phyloP scores from a whole-genome alignment of 1,284 basidiomycete genomes.

The Cystobasidium sp. region DNA sequence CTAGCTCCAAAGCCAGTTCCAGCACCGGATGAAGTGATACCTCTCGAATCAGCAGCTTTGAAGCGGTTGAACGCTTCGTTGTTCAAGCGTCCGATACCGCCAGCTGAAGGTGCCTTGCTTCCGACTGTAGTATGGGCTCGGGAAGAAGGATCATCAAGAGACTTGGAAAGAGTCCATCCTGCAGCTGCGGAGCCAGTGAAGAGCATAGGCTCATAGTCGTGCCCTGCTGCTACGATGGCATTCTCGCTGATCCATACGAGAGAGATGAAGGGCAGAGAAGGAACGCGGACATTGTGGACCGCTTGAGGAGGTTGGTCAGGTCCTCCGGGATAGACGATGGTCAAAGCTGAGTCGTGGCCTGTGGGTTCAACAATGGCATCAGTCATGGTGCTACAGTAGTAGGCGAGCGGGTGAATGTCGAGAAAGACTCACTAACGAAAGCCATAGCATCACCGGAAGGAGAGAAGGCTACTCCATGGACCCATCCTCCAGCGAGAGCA shows the following conservation, averaged over 20 bases:
- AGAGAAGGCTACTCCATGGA: conserved; percentile 93
- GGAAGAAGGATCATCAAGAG: conserved; percentile 71
- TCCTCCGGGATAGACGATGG: conserved; percentile 79
- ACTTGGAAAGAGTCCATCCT: conserved; percentile 78
- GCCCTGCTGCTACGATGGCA: conserved; percentile 84
- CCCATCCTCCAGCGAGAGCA: conserved; percentile 92
- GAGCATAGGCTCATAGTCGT: conserved; percentile 94
- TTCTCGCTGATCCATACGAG: conserved; percentile 83
- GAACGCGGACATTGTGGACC: conserved; percentile 72
- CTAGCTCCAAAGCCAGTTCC: conserved; percentile 56
- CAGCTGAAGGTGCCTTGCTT: conserved; percentile 57
- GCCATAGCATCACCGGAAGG: conserved; percentile 90
- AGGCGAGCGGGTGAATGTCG: not conserved
- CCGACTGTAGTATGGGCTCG: conserved; percentile 42
- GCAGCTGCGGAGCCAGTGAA: conserved; percentile 69
- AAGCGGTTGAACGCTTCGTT: conserved; percentile 95
- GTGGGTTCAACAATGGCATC: not conserved
- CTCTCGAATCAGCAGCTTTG: conserved; percentile 87
- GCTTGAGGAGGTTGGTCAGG: conserved; percentile 62
- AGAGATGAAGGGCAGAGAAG: conserved; percentile 77
- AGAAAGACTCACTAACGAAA: conserved; percentile 73
- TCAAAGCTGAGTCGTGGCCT: conserved; percentile 92
- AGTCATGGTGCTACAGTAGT: not conserved
- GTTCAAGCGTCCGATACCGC: conserved; percentile 78
- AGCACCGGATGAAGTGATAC: conserved; percentile 63